Percentiles rank a stretch among this genome's conserved stretches.
phyloP scores from a whole-genome alignment of 2,329 filamentous ascomycete genomes.

The Incumbomyces lentus region DNA sequence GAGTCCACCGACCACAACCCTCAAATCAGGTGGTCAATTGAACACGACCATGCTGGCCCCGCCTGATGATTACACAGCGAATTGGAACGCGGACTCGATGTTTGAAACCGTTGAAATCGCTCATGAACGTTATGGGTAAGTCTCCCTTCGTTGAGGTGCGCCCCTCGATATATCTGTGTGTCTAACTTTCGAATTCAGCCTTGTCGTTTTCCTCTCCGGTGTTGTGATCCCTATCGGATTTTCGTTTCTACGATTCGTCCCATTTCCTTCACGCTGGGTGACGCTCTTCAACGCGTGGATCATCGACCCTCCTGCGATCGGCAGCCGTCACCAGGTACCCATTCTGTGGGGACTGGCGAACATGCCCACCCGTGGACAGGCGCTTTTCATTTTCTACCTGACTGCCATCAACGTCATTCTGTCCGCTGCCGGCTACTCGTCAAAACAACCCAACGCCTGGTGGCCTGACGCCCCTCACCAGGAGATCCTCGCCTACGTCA shows the following conservation, averaged over 20 bases:
- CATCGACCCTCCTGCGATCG: conserved; percentile 4
- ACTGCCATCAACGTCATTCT: neutral
- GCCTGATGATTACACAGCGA: neutral
- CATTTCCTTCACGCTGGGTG: neutral
- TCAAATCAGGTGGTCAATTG: neutral
- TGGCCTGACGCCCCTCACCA: neutral
- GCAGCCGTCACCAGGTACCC: neutral
- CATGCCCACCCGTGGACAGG: conserved; percentile 2
- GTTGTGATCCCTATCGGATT: conserved; percentile 5
- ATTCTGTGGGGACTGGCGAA: neutral
- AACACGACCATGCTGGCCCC: neutral
- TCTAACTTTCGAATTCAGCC: neutral
- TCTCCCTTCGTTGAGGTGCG: neutral
- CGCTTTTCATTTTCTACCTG: neutral
- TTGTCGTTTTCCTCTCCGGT: neutral
- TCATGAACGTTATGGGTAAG: neutral
- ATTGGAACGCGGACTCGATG: neutral
- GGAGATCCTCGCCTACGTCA: neutral
- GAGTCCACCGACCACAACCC: neutral
- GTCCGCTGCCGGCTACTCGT: neutral
- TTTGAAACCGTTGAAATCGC: neutral
- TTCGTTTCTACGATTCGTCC: conserved; percentile 3
- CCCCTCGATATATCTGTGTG: neutral
- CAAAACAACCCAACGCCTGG: neutral
- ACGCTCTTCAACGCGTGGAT: conserved; percentile 5